Conservation (phyloP, 2,329 filamentous ascomycete species). For the Mycosphaerella sp. region DNA sequence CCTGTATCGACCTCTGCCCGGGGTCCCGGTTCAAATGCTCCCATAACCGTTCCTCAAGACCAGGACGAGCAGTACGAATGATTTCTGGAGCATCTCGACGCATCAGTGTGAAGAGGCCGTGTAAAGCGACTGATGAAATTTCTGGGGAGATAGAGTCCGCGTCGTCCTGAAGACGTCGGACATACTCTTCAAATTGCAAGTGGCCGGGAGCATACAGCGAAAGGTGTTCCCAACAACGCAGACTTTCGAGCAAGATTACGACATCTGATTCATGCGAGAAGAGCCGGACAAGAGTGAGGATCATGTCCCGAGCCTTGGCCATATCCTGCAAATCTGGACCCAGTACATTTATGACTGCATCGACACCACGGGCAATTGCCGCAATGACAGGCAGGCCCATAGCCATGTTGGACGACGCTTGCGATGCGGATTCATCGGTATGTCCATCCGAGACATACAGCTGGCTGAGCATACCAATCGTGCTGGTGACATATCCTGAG, state of each 20-base stretch:
- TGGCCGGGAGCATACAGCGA: slow-evolving; percentile 86
- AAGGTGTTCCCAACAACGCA: slow-evolving; percentile 82
- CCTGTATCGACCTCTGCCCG: slow-evolving; percentile 71
- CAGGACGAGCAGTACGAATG: slow-evolving; percentile 64
- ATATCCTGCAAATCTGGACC: slow-evolving; percentile 93
- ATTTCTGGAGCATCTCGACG: slow-evolving; percentile 83
- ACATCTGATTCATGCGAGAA: slow-evolving; percentile 66
- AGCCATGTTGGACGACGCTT: slow-evolving; percentile 85
- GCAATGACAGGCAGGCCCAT: slow-evolving; percentile 75
- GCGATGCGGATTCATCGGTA: slow-evolving; percentile 71
- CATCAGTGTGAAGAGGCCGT: slow-evolving; percentile 92
- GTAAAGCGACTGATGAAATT: slow-evolving; percentile 75
- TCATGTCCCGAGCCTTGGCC: slow-evolving; percentile 83
- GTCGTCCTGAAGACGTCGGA: slow-evolving; percentile 72
- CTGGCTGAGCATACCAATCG: slow-evolving; percentile 88
- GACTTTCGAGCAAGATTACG: slow-evolving; percentile 66
- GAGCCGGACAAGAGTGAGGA: slow-evolving; percentile 76
- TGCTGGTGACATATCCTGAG: slow-evolving; percentile 80
- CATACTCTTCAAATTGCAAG: slow-evolving; percentile 77
- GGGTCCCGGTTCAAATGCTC: slow-evolving; percentile 74
- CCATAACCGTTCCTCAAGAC: slow-evolving; percentile 89
- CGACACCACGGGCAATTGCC: slow-evolving; percentile 78
- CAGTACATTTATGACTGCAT: slow-evolving; percentile 94
- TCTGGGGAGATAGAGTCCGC: slow-evolving; percentile 63
- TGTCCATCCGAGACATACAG: slow-evolving; percentile 89